These are phyloP conservation scores for Populus ilicifolia DNA, from an alignment of 345 rosid species.

Conservation along the genomic window DNA sequence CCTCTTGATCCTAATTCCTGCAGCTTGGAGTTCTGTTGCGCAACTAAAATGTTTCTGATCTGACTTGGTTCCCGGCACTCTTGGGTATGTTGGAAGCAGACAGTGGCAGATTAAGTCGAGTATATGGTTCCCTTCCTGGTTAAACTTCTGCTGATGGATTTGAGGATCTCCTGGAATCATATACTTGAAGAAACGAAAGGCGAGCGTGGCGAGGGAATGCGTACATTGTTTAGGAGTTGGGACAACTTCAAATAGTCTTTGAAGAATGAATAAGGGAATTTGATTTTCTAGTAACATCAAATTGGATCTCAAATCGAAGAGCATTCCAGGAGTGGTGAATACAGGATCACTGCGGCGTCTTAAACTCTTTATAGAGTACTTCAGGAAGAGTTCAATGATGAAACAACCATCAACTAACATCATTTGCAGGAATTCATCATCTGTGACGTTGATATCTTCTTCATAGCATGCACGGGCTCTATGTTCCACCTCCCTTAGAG, in stretches of 20 bases:
- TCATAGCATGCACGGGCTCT: constrained; percentile 36
- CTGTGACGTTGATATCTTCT: background rate
- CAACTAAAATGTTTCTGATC: background rate
- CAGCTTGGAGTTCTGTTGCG: constrained; percentile 23
- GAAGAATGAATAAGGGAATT: constrained; percentile 49
- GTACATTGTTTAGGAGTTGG: constrained; percentile 37
- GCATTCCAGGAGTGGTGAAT: constrained; percentile 40
- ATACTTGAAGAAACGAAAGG: constrained; percentile 40
- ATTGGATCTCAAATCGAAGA: constrained; percentile 39
- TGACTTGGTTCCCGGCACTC: constrained; percentile 1
- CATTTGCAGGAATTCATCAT: constrained; percentile 38
- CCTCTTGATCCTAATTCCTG: constrained; percentile 35
- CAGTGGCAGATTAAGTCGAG: constrained; percentile 51
- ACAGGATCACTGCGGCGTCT: constrained; percentile 43
- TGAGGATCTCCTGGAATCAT: constrained; percentile 46
- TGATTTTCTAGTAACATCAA: constrained; percentile 54
- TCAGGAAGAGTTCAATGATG: constrained; percentile 45
- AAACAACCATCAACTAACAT: constrained; percentile 50
- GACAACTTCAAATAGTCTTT: constrained; percentile 34
- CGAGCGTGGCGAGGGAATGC: constrained; percentile 35
- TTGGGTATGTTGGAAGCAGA: constrained; percentile 37
- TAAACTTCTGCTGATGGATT: constrained; percentile 32
- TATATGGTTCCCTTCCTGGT: constrained; percentile 47
- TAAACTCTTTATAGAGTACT: constrained; percentile 28
- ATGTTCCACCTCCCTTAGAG: constrained; percentile 36